Conservation (phyloP, 2,329 filamentous ascomycete genomes). For the Didymella pinodella region DNA sequence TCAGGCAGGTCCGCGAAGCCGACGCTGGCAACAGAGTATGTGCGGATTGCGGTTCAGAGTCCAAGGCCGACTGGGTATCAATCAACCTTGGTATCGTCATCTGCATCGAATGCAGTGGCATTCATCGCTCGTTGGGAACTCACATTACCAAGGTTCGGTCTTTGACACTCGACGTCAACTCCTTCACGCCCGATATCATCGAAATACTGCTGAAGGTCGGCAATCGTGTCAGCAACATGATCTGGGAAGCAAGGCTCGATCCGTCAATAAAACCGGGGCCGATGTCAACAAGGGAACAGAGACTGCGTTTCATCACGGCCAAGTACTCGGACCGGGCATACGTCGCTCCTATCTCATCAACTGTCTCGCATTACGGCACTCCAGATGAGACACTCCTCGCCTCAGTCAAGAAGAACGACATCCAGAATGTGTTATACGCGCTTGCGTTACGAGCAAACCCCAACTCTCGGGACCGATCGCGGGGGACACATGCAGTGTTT, state of each 20-base stretch:
- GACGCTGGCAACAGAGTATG: constrained; percentile 95
- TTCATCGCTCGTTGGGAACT: constrained; percentile 93
- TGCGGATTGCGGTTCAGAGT: constrained; percentile 89
- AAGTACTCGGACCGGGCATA: constrained; percentile 90
- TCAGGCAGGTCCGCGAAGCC: constrained; percentile 85
- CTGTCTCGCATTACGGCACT: constrained; percentile 76
- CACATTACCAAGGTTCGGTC: constrained; percentile 98
- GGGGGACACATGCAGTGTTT: constrained; percentile 88
- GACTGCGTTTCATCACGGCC: constrained; percentile 90
- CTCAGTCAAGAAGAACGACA: constrained; percentile 94
- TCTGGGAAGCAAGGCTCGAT: constrained; percentile 91
- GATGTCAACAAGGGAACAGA: constrained; percentile 84
- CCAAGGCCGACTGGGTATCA: constrained; percentile 98
- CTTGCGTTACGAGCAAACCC: constrained; percentile 86
- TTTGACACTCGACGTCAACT: constrained; percentile 91
- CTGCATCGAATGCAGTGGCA: constrained; percentile 97
- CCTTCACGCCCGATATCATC: constrained; percentile 96
- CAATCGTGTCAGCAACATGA: constrained; percentile 93
- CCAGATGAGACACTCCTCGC: constrained; percentile 89
- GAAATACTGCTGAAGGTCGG: constrained; percentile 91
- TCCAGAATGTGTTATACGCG: constrained; percentile 90
- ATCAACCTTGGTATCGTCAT: constrained; percentile 96
- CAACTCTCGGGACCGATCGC: constrained; percentile 78
- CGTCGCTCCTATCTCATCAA: constrained; percentile 78
- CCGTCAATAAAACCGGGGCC: constrained; percentile 74